A percentile compares a stretch with the other conserved stretches of the same genome.
Conservation (phyloP, 2,329 filamentous ascomycete species). For the Phyllosticta citrichinensis region DNA sequence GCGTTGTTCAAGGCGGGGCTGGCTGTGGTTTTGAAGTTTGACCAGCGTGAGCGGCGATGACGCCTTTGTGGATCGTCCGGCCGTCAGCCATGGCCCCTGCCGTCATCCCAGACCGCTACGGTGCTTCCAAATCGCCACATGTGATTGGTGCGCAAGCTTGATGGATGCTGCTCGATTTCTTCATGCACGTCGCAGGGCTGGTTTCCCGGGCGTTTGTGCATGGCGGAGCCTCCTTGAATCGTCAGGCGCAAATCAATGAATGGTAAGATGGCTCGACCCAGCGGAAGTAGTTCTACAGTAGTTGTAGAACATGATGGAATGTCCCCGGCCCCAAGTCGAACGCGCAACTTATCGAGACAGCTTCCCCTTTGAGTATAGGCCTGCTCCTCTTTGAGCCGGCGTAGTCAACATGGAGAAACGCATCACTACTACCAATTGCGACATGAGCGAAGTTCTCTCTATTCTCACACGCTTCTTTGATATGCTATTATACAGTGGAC, state of each 20-base stretch:
- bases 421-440: not conserved
- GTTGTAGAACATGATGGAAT: too few species aligned
- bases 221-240: too few species aligned
- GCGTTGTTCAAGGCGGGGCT: not conserved
- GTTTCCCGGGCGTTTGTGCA: not conserved
- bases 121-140: not conserved
- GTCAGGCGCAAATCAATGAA: too few species aligned
- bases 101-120: not conserved
- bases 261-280: too few species aligned
- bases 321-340: too few species aligned
- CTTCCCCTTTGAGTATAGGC: too few species aligned
- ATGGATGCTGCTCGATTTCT: not conserved
- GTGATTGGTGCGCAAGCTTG: not conserved
- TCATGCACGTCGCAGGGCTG: not conserved
- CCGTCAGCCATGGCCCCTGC: not conserved
- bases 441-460: not conserved
- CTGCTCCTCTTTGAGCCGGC: too few species aligned
- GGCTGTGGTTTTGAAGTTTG: slow-evolving; percentile 4
- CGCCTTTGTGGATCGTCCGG: slow-evolving; percentile 7
- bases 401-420: too few species aligned
- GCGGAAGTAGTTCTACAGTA: too few species aligned
- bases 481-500: not conserved
- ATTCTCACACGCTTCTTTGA: not conserved
- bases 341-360: too few species aligned
- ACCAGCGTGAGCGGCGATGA: slow-evolving; percentile 1